Base-by-base conservation (phyloP, 257 asterid genomes). In the Scutellaria barbata region DNA sequence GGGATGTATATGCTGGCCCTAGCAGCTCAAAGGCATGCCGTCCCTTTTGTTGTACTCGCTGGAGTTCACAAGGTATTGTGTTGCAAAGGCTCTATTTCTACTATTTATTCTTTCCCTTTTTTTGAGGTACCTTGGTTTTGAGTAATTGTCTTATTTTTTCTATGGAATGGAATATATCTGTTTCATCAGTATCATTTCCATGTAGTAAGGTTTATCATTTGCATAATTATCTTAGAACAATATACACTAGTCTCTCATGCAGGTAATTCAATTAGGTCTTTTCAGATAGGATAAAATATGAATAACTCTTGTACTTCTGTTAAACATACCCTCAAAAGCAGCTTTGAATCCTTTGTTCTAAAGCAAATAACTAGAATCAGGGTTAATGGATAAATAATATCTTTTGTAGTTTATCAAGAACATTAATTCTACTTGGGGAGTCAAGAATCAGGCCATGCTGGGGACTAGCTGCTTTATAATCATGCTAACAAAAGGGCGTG, bases 11-110 rank as follows among this genome's bases (percentile, higher is more conserved):
- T 94, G 99, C 86, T 91, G 76, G 96, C 99, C 72, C 77, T 94
- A 60, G 97, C 99, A 66, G 99, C 99, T 70, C 87, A 86, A 82
- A 94, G 96, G 82, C 99, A 94, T 62, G 96, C 96, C 7, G 96
- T 94, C 58, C 99, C 99, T 68, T 94, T 94, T 81, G 99, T 91
- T 69, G 99, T 94, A 50, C 97, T 94, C 14, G 97, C 97, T 76
- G 99, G 97, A 72, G 87, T 87, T 82, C 97, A 94, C 77, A 94
- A 94, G 99, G 99, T 91, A 79, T 72, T 68, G 48, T 48, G 51
- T 67, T 52, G 52, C 71, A 52, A 30, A 55, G 47, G 43, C 51
- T 73, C 63, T 63, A 48, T 41, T 62, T 66, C 47, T 61, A 55
- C n/a, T 11, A 37, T 78, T 63, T 73, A 14, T 43, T 70, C n/a